Base-by-base conservation (phyloP, 495 filamentous ascomycete species). In the Evernia prunastri region DNA sequence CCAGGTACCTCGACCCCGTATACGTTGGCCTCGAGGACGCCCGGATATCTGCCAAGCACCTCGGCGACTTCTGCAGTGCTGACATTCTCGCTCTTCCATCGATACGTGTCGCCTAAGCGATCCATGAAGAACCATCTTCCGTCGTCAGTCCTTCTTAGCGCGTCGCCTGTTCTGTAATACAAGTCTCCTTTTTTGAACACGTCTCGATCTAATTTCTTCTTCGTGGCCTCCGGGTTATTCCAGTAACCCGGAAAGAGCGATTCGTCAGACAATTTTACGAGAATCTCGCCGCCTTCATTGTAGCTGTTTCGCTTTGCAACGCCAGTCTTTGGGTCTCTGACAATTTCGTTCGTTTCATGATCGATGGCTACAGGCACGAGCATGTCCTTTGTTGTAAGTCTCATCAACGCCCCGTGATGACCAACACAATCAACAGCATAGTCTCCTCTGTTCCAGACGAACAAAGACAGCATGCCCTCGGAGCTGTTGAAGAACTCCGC, bases 41-140 rank as follows among this genome's bases (percentile, higher is more conserved):
- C 84, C 0, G 87, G 85, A 71, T 79, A 88, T 53, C 77, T 71
- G 36, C 88, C 87, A 3, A 93, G 73, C 2, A 83, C 80, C 68
- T 89, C 84, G 10, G 85, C 79, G 0, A 93, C 89, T 72, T 93
- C 89, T 36, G 87, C 86, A 0, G 89, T 92, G 29, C 84, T 86
- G 59, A 93, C 89, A 69, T 93, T 93, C 74, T 92, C 89, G 62
- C 83, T 84, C 73, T 92, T 93, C 89, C 89, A 93, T 6, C 89
- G 80, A 75, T 87, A 93, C 0, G 89, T 93, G 71, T 93, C 89
- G 1, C 89, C 89, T 0, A 92, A 76, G 40, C 84, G 80, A 72
- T 94, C 90, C 29, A 89, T 68, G 73, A 94, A 94, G 71, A 81
- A 91, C 89, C 88, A 91, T 18, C 87, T 77, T 0, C 90, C 90